Base-by-base conservation (phyloP, 2,329 filamentous ascomycete species). In the Aspergillus persii region DNA sequence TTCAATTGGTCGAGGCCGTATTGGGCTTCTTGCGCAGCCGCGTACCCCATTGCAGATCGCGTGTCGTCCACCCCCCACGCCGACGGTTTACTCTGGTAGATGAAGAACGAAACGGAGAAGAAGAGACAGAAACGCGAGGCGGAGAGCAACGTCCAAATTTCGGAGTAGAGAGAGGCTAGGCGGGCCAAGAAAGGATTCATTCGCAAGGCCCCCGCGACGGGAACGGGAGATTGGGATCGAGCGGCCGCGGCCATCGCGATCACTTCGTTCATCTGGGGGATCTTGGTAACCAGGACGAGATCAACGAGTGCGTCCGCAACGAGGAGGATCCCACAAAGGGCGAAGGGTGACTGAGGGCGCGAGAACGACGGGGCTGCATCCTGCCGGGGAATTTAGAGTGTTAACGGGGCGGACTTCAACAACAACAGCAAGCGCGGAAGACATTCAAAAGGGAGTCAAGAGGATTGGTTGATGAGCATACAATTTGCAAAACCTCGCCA, bases 401-500 rank as follows among this genome's bases (percentile, higher is more conserved):
- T 23, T 23, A 23, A 23, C 18, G 18, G 18, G 18, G 18, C 18
- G 18, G 18, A 23, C 18, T 23, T 23, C 18, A 23, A 23, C 18
- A 23, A 23, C 18, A 23, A 23, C 58, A 68, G 61, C 47, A 26
- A 15, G 44, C 48, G 11, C 29, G 6, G 15, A 11, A 39, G 7
- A 12, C 5, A 12, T 12, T 31, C 7, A 27, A 27, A 23, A 12
- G 5, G 33, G 4, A 12, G 11, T 36, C 33, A 9, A 12, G 33
- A 15, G 33, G 31, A 41, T 23, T 23, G 18, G 6, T 2, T n/a
- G 41, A 23, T 41, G 26, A 30, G 51, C 57, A 41, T 81, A 94
- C 91, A 73, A 96, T 84, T 67, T 88, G 86, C 86, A 96, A 90
- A 55, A 90, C 86, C 75, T 96, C 89, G 56, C 92, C 92, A 29